Evolutionary conservation across 179 eudicot species (phyloP).

Genomic region (Drosera spatulata): DNA sequence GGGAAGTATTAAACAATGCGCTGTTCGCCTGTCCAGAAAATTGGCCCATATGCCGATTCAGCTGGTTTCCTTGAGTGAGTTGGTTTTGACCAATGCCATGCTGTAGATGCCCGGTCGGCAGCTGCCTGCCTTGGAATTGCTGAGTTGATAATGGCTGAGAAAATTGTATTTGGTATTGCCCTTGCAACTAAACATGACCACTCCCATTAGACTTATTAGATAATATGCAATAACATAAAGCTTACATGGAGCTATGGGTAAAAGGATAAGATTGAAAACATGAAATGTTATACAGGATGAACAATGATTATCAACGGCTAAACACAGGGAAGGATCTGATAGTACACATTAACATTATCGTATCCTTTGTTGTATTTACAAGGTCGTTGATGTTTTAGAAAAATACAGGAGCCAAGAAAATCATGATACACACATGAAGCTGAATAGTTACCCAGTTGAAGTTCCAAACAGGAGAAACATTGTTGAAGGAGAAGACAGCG

Average conservation of each 20-base stretch:
- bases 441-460: too few relatives aligned
- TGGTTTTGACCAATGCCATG: conserved; percentile 80
- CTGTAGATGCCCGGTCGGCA: conserved; percentile 59
- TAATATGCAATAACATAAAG: neutral
- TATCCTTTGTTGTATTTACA: too few relatives aligned
- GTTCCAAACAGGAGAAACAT: too few relatives aligned
- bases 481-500: too few relatives aligned
- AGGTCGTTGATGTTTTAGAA: too few relatives aligned
- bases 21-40: conserved; percentile 78
- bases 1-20: conserved; percentile 84
- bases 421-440: too few relatives aligned
- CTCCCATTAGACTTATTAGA: conserved; percentile 3
- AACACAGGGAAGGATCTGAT: too few relatives aligned
- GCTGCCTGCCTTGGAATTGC: conserved; percentile 85
- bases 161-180: conserved; percentile 81
- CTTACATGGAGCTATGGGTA: neutral
- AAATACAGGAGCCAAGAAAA: too few relatives aligned
- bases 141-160: conserved; percentile 73
- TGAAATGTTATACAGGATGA: too few relatives aligned
- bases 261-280: neutral
- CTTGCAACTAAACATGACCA: conserved; percentile 34
- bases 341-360: too few relatives aligned
- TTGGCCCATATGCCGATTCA: conserved; percentile 89
- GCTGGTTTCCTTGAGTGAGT: conserved; percentile 84
- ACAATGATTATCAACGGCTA: too few relatives aligned